Percentiles rank a stretch among this genome's conserved stretches.
phyloP scores from a whole-genome alignment of 2,329 filamentous ascomycete genomes.

The Alternaria postmessia region DNA sequence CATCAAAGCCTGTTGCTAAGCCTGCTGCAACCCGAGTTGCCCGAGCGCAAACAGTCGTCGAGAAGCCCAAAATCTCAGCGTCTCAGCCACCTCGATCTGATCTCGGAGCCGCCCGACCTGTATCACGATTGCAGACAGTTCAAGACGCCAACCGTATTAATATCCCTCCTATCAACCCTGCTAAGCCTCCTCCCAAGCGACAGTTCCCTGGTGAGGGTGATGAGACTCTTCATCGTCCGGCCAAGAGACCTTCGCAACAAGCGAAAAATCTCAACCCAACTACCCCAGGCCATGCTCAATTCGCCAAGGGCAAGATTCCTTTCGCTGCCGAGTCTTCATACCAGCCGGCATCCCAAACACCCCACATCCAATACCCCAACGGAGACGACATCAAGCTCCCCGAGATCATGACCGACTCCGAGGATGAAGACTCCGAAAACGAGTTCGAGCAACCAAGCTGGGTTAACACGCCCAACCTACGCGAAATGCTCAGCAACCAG shows the following conservation, averaged over 20 bases:
- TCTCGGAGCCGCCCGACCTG: constrained; percentile 59
- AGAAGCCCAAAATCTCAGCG: constrained; percentile 65
- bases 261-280: constrained; percentile 56
- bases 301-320: constrained; percentile 86
- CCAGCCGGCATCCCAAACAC: constrained; percentile 58
- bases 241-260: constrained; percentile 49
- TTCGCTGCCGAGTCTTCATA: constrained; percentile 73
- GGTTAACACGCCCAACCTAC: constrained; percentile 87
- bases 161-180: constrained; percentile 67
- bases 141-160: constrained; percentile 66
- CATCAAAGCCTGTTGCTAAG: constrained; percentile 34
- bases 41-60: constrained; percentile 64
- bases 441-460: constrained; percentile 77
- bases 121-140: constrained; percentile 68
- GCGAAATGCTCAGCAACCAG: constrained; percentile 77
- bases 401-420: constrained; percentile 93
- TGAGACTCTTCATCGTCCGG: constrained; percentile 60
- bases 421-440: constrained; percentile 78
- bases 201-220: constrained; percentile 75
- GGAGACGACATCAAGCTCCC: constrained; percentile 91
- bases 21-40: constrained; percentile 36
- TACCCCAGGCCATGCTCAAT: constrained; percentile 69
- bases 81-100: constrained; percentile 57
- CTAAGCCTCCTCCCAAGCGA: constrained; percentile 77
- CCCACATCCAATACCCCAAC: constrained; percentile 80